Evolutionary conservation across 2,329 filamentous ascomycete species (phyloP), one percentile per base, ranked within the genome.

Genomic region (Talaromyces sp.): DNA sequence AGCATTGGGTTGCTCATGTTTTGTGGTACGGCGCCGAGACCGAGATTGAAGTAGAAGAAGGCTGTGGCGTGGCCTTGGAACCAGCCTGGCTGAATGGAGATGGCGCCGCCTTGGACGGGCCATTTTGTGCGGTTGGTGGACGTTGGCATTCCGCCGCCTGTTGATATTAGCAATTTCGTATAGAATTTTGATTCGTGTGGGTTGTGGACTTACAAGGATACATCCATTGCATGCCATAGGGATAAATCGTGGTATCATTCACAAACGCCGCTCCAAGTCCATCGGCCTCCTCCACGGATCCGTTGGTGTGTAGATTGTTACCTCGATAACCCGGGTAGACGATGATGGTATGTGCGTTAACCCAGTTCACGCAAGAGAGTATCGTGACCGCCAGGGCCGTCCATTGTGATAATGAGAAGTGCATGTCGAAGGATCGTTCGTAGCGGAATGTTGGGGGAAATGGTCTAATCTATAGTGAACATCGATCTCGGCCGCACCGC

Each of bases 61-160:
- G 93, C 94, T 5, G 87, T 89, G 40, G 86, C 78, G 77, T 98
- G 95, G 69, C 95, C 95, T 66, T 89, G 88, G 82, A 97, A 97
- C 95, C 95, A 98, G 73, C 94, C 95, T 0, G 95, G 95, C 75
- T 98, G 94, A 72, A 97, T 85, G 59, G 92, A 86, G 67, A 99
- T 74, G n/a, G 93, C 92, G 68, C 95, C 95, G 70, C 95, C 95
- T 34, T 81, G 86, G 59, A 92, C 85, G 17, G 95, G 93, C 95
- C 95, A 98, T 80, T 90, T 91, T 15, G 95, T 97, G 68, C 94
- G 88, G 80, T 99, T 98, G 53, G 79, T 84, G 0, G 91, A 91
- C 43, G 87, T 85, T 56, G 83, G 82, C 81, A 94, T 88, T 68
- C 95, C 95, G 66, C 95, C 95, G 76, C 94, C 94, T 97, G 72